Evolutionary conservation across 1,284 basidiomycete species (phyloP), one percentile per base, ranked within the genome.

Genomic region (Pseudozyma sp.): DNA sequence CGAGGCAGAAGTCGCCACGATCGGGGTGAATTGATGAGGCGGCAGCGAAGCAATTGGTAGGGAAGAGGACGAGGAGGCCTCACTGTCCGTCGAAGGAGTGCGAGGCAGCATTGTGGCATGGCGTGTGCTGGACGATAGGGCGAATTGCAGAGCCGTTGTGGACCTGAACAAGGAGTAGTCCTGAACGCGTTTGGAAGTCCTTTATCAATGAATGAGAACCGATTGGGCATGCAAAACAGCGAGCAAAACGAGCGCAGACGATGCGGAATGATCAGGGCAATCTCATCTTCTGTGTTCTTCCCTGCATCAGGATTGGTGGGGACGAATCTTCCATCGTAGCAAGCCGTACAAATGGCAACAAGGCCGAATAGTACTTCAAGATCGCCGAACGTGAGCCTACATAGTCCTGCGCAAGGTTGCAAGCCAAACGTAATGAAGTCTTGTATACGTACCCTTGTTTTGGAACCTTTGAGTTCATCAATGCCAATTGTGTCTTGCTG

Each of bases 321-420:
- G 17, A 29, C 13, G 33, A 24, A 35, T 34, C 51, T 44, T 53
- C 10, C 30, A 47, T 16, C 40, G 40, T n/a, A n/a, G 16, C 13
- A 42, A 42, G 40, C 40, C 31, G 51, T 17, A 8, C 19, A 31
- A 31, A 30, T 45, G 33, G 7, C 42, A 33, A 24, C 13, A 44
- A 2, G 42, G 33, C 31, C 30, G 42, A n/a, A 33, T 11, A 9
- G 49, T 13, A 29, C 16, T 30, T 37, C 13, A 7, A 30, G 6
- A 17, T 33, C 55, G 54, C 66, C 66, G 66, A 68, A 24, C 30
- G 24, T 56, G 49, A 60, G 67, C 67, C 67, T 64, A 68, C 44
- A 19, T 16, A 17, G n/a, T 31, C 33, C 43, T 33, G 39, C 17
- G 43, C 48, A 45, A 33, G 29, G 37, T 42, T 42, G 19, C 1